Evolutionary conservation across 2,329 filamentous ascomycete species (phyloP).

Genomic region (Stemphylium vesicarium): DNA sequence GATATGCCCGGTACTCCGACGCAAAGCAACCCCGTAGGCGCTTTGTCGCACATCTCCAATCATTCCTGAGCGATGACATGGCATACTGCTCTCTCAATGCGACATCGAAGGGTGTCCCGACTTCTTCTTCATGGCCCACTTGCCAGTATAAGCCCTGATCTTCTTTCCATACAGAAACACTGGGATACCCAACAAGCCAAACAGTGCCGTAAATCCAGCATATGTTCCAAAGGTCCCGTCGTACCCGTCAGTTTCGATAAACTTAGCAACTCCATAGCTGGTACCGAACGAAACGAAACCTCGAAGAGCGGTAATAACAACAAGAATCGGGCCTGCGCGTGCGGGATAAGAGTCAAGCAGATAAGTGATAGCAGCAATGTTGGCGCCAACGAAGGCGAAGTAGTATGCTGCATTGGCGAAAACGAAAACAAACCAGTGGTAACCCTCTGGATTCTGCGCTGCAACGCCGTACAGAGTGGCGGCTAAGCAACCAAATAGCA

Average conservation of each 20-base stretch:
- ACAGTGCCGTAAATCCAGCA: conserved; percentile 36
- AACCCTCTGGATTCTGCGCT: conserved; percentile 43
- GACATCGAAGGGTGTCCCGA: conserved; percentile 19
- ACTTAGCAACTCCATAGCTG: conserved; percentile 48
- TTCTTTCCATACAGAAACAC: conserved; percentile 42
- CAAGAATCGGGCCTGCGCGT: conserved; percentile 51
- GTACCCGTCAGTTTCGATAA: conserved; percentile 41
- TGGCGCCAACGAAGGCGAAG: conserved; percentile 52
- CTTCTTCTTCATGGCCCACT: conserved; percentile 30
- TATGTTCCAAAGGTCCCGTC: conserved; percentile 43
- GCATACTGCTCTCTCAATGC: neutral
- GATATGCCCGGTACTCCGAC: no score
- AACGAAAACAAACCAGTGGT: conserved; percentile 47
- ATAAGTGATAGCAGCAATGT: conserved; percentile 55
- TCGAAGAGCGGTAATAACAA: conserved; percentile 56
- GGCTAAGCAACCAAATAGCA: conserved; percentile 40
- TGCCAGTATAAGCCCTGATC: conserved; percentile 40
- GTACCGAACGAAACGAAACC: conserved; percentile 56
- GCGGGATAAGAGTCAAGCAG: conserved; percentile 55
- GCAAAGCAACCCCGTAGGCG: no score
- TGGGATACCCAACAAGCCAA: conserved; percentile 38
- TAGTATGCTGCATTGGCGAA: conserved; percentile 40
- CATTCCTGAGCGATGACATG: no score
- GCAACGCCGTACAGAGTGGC: conserved; percentile 27
- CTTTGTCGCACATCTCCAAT: no score